A percentile compares a stretch with the other conserved stretches of the same genome.
Evolutionary conservation across 208 protist species (phyloP).

Genomic region (Trypanosoma platydactyli): DNA sequence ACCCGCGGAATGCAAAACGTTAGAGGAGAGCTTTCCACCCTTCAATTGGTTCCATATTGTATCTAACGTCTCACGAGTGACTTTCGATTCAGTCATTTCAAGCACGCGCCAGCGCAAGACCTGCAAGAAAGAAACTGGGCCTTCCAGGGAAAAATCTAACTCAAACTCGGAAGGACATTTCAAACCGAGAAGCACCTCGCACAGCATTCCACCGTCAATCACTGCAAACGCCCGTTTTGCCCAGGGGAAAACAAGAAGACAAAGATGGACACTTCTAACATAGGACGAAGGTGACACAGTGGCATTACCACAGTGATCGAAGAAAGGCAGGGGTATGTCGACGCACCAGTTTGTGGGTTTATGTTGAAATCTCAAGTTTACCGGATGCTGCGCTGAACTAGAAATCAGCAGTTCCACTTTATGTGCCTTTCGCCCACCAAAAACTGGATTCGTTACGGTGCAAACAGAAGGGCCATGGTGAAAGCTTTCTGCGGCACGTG

Average conservation of each 20-base stretch:
- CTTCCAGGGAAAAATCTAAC: conserved; percentile 43
- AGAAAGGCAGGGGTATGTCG: conserved; percentile 25
- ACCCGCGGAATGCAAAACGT: conserved; percentile 36
- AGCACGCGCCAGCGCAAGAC: conserved; percentile 45
- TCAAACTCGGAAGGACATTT: conserved; percentile 35
- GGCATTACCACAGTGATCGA: conserved; percentile 4
- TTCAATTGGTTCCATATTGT: conserved; percentile 18
- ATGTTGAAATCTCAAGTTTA: conserved; percentile 50
- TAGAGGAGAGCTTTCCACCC: conserved; percentile 31
- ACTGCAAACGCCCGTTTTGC: conserved; percentile 38
- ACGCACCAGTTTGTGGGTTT: conserved; percentile 22
- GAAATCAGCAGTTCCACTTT: conserved; percentile 52
- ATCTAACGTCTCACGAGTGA: conserved; percentile 19
- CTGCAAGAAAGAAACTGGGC: conserved; percentile 39
- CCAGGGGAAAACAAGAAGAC: conserved; percentile 25
- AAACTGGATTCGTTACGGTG: conserved; percentile 33
- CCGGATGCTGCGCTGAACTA: conserved; percentile 31
- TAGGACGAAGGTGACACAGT: conserved; percentile 1
- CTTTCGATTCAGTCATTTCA: conserved; percentile 3
- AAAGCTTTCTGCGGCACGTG: conserved; percentile 25
- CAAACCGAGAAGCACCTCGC: conserved; percentile 34
- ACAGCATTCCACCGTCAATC: conserved; percentile 45
- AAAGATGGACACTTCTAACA: conserved; percentile 15
- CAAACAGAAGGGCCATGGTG: conserved; percentile 25
- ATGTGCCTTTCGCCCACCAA: conserved; percentile 47